Percentiles rank a stretch among this genome's conserved stretches.
phyloP scores from a whole-genome alignment of 495 filamentous ascomycete genomes.

The Tuber melanosporum region DNA sequence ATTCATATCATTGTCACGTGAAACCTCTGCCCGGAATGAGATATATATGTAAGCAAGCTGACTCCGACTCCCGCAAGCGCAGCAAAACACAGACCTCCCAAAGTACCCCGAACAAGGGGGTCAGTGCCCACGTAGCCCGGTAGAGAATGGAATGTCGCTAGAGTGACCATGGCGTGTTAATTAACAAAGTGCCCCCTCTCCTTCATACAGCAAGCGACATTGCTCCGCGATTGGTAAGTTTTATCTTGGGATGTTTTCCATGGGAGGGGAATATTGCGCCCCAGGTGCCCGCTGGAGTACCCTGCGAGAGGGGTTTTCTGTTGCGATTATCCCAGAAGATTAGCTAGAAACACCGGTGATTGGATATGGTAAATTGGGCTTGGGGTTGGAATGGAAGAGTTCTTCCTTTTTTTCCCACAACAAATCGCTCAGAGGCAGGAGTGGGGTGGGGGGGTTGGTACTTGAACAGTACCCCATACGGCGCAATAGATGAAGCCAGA shows the following conservation, averaged over 20 bases:
- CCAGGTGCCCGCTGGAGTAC: neutral
- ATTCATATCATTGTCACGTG: neutral
- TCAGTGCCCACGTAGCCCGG: neutral
- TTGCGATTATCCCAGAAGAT: neutral
- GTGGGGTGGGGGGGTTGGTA: neutral
- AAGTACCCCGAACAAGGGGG: neutral
- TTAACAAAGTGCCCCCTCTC: neutral
- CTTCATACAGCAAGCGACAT: neutral
- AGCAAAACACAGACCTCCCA: neutral
- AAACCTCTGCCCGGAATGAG: neutral
- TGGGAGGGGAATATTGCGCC: neutral
- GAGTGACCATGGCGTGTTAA: neutral
- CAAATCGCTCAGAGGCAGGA: neutral
- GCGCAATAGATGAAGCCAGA: neutral
- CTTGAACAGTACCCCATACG: neutral
- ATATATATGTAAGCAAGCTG: slow-evolving; percentile 3
- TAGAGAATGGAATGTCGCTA: neutral
- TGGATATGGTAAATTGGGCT: neutral
- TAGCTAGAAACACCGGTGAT: neutral
- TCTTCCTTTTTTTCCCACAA: neutral
- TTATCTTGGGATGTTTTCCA: neutral
- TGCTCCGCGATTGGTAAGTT: neutral
- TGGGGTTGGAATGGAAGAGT: neutral
- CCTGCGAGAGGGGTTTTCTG: neutral
- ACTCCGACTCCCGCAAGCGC: neutral